Percentiles rank a stretch among this genome's conserved stretches.
Conservation (phyloP, 768 basidiomycete species). For the Hygrocybe coccinea region DNA sequence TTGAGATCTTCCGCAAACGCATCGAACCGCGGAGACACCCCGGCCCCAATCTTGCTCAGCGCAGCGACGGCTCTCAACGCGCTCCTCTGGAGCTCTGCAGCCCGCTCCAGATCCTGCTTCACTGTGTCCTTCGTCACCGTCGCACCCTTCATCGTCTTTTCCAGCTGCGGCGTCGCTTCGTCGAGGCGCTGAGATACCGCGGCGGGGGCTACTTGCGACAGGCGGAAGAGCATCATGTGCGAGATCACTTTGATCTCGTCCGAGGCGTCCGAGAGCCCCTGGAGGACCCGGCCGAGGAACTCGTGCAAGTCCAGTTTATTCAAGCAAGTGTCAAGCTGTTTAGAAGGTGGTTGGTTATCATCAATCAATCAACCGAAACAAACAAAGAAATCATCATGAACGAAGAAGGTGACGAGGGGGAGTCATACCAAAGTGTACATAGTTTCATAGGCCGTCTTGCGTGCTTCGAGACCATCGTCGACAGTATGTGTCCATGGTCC, state of each 20-base stretch:
- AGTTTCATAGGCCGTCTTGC: slow-evolving; percentile 96
- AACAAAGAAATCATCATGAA: too few relatives aligned
- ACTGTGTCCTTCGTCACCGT: slow-evolving; percentile 92
- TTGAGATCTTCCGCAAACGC: slow-evolving; percentile 69
- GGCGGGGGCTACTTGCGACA: slow-evolving; percentile 80
- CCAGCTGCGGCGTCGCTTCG: slow-evolving; percentile 76
- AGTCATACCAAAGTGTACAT: slow-evolving; percentile 86
- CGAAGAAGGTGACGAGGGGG: too few relatives aligned
- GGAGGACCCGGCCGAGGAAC: slow-evolving; percentile 76
- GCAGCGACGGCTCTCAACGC: slow-evolving; percentile 85
- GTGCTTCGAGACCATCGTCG: slow-evolving; percentile 92
- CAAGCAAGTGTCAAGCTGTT: slow-evolving; percentile 88
- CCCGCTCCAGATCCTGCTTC: slow-evolving; percentile 84
- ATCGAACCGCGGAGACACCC: slow-evolving; percentile 73
- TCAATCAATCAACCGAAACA: not conserved
- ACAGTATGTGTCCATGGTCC: slow-evolving; percentile 96
- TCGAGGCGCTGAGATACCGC: slow-evolving; percentile 80
- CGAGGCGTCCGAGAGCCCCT: slow-evolving; percentile 80
- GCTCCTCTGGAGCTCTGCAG: slow-evolving; percentile 87
- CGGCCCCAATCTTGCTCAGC: slow-evolving; percentile 66
- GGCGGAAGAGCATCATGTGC: slow-evolving; percentile 91
- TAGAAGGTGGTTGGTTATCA: not conserved
- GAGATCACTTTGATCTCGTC: slow-evolving; percentile 97
- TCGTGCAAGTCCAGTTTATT: slow-evolving; percentile 81
- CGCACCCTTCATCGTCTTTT: slow-evolving; percentile 85